These are phyloP conservation scores for Cordyceps fumosorosea DNA, from an alignment of 2,329 filamentous ascomycete genomes.

Conservation along the genomic window DNA sequence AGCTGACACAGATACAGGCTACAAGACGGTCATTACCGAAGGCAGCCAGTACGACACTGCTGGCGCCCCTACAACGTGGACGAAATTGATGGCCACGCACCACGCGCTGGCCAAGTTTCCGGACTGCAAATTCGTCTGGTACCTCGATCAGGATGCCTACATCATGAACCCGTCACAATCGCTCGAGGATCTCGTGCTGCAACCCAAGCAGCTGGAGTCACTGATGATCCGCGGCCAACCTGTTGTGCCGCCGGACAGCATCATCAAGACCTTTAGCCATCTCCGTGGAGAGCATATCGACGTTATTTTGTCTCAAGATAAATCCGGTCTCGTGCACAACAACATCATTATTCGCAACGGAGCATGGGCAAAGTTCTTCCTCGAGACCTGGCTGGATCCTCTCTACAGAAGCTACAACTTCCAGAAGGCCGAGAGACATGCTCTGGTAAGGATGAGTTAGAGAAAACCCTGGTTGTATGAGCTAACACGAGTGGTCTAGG, in stretches of 20 bases:
- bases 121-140: conserved; percentile 76
- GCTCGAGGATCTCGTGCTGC: conserved; percentile 66
- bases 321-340: conserved; percentile 65
- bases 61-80: conserved; percentile 58
- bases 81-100: conserved; percentile 75
- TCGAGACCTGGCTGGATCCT: conserved; percentile 95
- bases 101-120: conserved; percentile 81
- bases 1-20: conserved; percentile 49
- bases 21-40: conserved; percentile 75
- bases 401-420: conserved; percentile 94
- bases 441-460: conserved; percentile 55
- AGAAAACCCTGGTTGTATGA: background rate
- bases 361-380: conserved; percentile 86
- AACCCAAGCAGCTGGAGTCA: conserved; percentile 58
- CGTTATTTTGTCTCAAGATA: conserved; percentile 78
- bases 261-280: conserved; percentile 89
- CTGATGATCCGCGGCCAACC: conserved; percentile 80
- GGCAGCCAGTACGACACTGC: conserved; percentile 68
- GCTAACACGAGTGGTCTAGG: conserved; percentile 42
- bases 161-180: conserved; percentile 77
- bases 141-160: conserved; percentile 73
- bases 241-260: conserved; percentile 89
- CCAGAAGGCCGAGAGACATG: conserved; percentile 87
- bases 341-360: conserved; percentile 78
- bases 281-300: conserved; percentile 73